A percentile compares a stretch with the other conserved stretches of the same genome.
phyloP scores from a whole-genome alignment of 768 basidiomycete genomes.

The Boletus rufocinnamomeus region DNA sequence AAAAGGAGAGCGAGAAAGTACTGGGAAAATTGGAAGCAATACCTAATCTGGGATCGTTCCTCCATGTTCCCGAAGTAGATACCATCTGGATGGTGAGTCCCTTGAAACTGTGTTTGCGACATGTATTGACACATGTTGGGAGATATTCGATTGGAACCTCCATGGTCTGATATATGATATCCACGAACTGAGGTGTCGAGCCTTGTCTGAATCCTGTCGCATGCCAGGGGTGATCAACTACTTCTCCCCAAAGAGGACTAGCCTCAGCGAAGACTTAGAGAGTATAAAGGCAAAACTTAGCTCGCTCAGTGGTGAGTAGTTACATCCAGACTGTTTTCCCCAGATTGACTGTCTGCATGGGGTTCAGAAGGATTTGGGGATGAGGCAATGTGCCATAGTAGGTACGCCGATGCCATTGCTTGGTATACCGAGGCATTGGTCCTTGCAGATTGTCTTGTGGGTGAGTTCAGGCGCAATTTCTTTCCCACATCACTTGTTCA shows the following conservation, averaged over 20 bases:
- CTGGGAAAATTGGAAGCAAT: background rate
- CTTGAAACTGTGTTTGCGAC: background rate
- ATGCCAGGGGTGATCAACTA: background rate
- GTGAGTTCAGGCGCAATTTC: background rate
- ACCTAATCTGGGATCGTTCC: slow-evolving; percentile 1
- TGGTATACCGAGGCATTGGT: slow-evolving; percentile 17
- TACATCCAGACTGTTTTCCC: background rate
- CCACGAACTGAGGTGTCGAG: slow-evolving; percentile 12
- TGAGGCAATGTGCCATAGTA: background rate
- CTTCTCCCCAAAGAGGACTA: background rate
- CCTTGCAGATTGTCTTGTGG: slow-evolving; percentile 3
- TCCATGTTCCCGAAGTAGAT: slow-evolving; percentile 1
- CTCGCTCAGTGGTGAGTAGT: slow-evolving; percentile 13
- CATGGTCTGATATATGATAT: slow-evolving; percentile 6
- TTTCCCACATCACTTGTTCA: background rate
- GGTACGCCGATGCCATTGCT: slow-evolving; percentile 4
- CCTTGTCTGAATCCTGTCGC: slow-evolving; percentile 2
- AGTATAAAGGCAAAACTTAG: slow-evolving; percentile 5
- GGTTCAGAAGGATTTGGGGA: slow-evolving; percentile 18
- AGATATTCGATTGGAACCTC: slow-evolving; percentile 19
- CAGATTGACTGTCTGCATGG: background rate
- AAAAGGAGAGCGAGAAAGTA: background rate
- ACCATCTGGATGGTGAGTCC: slow-evolving; percentile 8
- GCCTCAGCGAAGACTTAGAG: slow-evolving; percentile 12
- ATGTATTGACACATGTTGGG: background rate